Conservation (phyloP, 1,284 basidiomycete genomes). For the Tremellales sp. region DNA sequence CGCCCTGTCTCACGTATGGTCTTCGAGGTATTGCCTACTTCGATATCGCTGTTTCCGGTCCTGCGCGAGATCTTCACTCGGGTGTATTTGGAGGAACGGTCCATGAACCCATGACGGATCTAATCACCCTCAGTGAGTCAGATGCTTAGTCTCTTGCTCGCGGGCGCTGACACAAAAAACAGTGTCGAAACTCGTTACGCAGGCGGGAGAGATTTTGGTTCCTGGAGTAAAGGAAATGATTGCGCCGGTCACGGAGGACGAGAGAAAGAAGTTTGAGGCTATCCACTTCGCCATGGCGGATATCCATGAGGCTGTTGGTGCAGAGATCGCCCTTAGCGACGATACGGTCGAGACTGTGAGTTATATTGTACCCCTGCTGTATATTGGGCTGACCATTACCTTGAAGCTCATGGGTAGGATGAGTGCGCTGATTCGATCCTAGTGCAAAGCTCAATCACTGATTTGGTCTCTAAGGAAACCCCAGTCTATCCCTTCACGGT, state of each 20-base stretch:
- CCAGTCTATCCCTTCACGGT: slow-evolving; percentile 88
- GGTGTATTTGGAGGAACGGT: slow-evolving; percentile 83
- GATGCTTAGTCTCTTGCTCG: no score
- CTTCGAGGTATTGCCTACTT: slow-evolving; percentile 85
- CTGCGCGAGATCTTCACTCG: slow-evolving; percentile 86
- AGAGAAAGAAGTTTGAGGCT: slow-evolving; percentile 65
- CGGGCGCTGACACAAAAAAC: slow-evolving; percentile 10
- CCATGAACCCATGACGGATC: slow-evolving; percentile 73
- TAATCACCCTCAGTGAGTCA: slow-evolving; percentile 51
- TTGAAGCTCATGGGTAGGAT: slow-evolving; percentile 45
- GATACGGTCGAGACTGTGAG: slow-evolving; percentile 70
- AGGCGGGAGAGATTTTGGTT: slow-evolving; percentile 78
- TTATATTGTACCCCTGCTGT: neutral
- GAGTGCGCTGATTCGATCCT: slow-evolving; percentile 19
- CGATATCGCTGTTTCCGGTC: slow-evolving; percentile 77
- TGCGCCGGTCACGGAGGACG: slow-evolving; percentile 67
- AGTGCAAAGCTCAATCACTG: neutral
- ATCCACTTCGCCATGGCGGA: slow-evolving; percentile 70
- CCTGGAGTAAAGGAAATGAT: slow-evolving; percentile 91
- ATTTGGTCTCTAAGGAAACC: slow-evolving; percentile 51
- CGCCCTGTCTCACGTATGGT: slow-evolving; percentile 52
- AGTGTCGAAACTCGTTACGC: slow-evolving; percentile 73
- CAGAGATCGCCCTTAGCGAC: slow-evolving; percentile 66
- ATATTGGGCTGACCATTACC: slow-evolving; percentile 31
- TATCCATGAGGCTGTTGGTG: slow-evolving; percentile 76